Base-by-base conservation (phyloP, 2,329 filamentous ascomycete species). In the Fusarium sp. region DNA sequence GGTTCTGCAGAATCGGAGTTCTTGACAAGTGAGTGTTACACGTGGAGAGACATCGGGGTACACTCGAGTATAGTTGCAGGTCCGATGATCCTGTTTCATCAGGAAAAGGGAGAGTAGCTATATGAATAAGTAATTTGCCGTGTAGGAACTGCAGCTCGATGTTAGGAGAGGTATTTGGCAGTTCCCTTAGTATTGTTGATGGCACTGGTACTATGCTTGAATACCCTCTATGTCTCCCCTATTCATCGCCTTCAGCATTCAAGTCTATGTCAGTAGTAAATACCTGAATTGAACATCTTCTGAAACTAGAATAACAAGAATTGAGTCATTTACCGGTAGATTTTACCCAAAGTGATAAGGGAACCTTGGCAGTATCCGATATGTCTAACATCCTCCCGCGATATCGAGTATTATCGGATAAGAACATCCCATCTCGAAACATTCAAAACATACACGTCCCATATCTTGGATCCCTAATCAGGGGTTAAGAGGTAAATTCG, bases 1-100 rank as follows among this genome's bases (percentile, higher is more conserved):
- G 13, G 31, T 26, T 34, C 31, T 42, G 54, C 23, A 56, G 57
- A 53, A 59, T 61, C 51, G 43, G 46, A 60, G 62, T 69, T 56
- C 49, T 12, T 56, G 39, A 52, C 49, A 56, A 42, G 55, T 52
- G 58, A 62, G 42, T 43, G 56, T 46, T 64, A 58, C 34, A 18
- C 44, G 48, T 57, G 48, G 59, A n/a, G 37, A 56, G 30, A 57
- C 16, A 61, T n/a, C 53, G 26, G 41, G 12, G 30, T 46, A 43
- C 30, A 34, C 39, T 53, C 45, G 39, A 48, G 50, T 56, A 41
- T 53, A 46, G 39, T 56, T 56, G 19, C 44, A 57, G 25, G 9
- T 37, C 19, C 9, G 10, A 21, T 34, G 16, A 25, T 13, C 26
- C 14, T 13, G 16, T 13, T 9, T 21, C 14, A 28, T 14, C 10